These are phyloP conservation scores for Saccharomyces hybrid DNA, from an alignment of 1,139 yeast species.

Conservation along the genomic window DNA sequence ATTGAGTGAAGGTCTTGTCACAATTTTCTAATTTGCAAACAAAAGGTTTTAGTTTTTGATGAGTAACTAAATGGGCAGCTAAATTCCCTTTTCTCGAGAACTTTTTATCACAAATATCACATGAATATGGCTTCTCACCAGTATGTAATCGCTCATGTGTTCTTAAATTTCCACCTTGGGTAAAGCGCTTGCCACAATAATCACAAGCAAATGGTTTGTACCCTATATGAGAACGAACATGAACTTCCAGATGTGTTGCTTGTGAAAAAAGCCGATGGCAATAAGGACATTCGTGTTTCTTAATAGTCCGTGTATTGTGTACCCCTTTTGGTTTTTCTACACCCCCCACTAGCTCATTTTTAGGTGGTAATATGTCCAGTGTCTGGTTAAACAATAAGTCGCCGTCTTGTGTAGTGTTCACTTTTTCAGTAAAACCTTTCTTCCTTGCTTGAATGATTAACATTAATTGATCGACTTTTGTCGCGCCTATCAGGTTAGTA, in stretches of 20 bases:
- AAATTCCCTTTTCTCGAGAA: constrained; percentile 87
- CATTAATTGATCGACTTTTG: constrained; percentile 85
- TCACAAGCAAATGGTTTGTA: constrained; percentile 72
- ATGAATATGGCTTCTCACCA: constrained; percentile 81
- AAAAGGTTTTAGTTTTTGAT: constrained; percentile 70
- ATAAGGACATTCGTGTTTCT: constrained; percentile 64
- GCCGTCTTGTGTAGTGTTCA: constrained; percentile 60
- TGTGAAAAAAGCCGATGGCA: constrained; percentile 67
- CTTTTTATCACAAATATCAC: constrained; percentile 65
- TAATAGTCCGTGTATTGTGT: constrained; percentile 32
- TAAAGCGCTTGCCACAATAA: constrained; percentile 72
- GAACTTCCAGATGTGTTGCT: constrained; percentile 71
- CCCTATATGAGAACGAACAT: constrained; percentile 70
- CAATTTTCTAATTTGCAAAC: constrained; percentile 77
- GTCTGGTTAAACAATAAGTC: constrained; percentile 23
- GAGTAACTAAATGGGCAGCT: constrained; percentile 80
- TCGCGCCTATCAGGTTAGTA: constrained; percentile 72
- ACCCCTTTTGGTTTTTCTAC: constrained; percentile 55
- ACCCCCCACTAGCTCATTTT: constrained; percentile 70
- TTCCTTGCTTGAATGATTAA: constrained; percentile 81
- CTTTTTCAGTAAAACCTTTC: constrained; percentile 58
- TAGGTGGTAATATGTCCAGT: constrained; percentile 45
- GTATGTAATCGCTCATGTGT: constrained; percentile 86
- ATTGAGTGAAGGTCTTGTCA: constrained; percentile 78
- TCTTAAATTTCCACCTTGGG: constrained; percentile 87